A percentile compares a stretch with the other conserved stretches of the same genome.
phyloP scores from a whole-genome alignment of 2,329 filamentous ascomycete species.

The Colletotrichum neosansevieriae region DNA sequence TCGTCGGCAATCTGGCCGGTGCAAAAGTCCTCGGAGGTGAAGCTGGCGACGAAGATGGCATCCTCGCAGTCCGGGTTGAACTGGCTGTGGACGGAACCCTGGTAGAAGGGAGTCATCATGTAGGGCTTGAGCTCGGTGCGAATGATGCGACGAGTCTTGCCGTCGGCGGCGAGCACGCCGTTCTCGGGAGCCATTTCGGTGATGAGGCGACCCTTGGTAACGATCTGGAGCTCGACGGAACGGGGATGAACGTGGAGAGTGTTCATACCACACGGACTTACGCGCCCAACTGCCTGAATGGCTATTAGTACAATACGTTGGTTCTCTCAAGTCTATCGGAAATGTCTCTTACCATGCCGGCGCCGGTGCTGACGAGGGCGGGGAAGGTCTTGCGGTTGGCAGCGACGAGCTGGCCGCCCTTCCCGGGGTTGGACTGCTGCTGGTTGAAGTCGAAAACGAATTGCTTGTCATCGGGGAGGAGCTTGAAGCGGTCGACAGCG shows the following conservation, averaged over 20 bases:
- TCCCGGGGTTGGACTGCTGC: slow-evolving; percentile 47
- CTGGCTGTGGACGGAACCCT: slow-evolving; percentile 66
- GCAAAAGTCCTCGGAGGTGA: slow-evolving; percentile 64
- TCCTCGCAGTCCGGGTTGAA: slow-evolving; percentile 67
- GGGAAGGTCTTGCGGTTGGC: slow-evolving; percentile 70
- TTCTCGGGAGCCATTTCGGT: slow-evolving; percentile 67
- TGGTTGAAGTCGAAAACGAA: slow-evolving; percentile 64
- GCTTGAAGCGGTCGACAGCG: slow-evolving; percentile 56
- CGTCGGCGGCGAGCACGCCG: slow-evolving; percentile 56
- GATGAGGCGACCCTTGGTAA: slow-evolving; percentile 61
- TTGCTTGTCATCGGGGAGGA: slow-evolving; percentile 57
- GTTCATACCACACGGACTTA: slow-evolving; percentile 67
- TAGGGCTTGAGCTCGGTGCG: slow-evolving; percentile 53
- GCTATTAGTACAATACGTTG: neutral
- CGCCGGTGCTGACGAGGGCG: slow-evolving; percentile 63
- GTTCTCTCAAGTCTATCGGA: no score
- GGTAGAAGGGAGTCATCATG: slow-evolving; percentile 67
- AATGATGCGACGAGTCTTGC: slow-evolving; percentile 48
- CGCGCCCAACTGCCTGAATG: slow-evolving; percentile 57
- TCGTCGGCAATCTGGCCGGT: slow-evolving; percentile 63
- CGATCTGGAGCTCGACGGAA: slow-evolving; percentile 64
- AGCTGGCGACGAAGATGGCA: slow-evolving; percentile 63
- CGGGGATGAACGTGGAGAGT: slow-evolving; percentile 68
- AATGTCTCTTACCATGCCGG: slow-evolving; percentile 52
- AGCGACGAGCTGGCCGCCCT: slow-evolving; percentile 62